A percentile compares a stretch with the other conserved stretches of the same genome.
These are phyloP conservation scores for Tulasnella sp. DNA, from an alignment of 768 basidiomycete genomes.

Conservation along the genomic window DNA sequence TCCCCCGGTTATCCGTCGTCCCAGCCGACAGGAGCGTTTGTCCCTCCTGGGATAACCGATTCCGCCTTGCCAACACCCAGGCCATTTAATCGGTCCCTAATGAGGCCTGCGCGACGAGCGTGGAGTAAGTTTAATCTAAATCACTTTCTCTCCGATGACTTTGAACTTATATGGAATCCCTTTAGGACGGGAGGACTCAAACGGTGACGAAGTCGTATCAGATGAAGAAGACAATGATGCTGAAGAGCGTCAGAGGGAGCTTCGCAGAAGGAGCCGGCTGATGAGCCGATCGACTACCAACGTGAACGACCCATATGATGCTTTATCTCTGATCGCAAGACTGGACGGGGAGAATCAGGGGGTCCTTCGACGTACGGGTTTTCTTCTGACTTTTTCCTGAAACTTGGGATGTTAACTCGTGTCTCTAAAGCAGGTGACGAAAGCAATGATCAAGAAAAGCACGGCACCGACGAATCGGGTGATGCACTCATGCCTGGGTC, in stretches of 20 bases:
- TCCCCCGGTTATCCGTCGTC: background rate
- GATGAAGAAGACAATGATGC: background rate
- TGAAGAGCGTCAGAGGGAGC: background rate
- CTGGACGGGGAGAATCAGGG: background rate
- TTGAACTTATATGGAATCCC: background rate
- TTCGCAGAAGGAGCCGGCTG: background rate
- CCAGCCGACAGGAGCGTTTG: background rate
- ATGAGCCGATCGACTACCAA: constrained; percentile 14
- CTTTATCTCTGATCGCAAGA: background rate
- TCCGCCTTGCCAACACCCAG: background rate
- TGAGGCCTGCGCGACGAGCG: background rate
- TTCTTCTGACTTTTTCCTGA: background rate
- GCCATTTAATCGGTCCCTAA: background rate
- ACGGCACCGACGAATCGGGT: background rate
- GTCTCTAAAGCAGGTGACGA: background rate
- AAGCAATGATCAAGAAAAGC: background rate
- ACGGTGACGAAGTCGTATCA: background rate
- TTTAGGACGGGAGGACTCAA: background rate
- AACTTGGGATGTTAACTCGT: background rate
- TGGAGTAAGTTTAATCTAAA: background rate
- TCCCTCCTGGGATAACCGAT: background rate
- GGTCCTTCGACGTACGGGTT: background rate
- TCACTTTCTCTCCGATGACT: too few species aligned
- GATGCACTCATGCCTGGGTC: background rate
- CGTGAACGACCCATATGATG: constrained; percentile 7